phyloP scores from a whole-genome alignment of 805 yeast species.

The Lachancea dasiensis region DNA sequence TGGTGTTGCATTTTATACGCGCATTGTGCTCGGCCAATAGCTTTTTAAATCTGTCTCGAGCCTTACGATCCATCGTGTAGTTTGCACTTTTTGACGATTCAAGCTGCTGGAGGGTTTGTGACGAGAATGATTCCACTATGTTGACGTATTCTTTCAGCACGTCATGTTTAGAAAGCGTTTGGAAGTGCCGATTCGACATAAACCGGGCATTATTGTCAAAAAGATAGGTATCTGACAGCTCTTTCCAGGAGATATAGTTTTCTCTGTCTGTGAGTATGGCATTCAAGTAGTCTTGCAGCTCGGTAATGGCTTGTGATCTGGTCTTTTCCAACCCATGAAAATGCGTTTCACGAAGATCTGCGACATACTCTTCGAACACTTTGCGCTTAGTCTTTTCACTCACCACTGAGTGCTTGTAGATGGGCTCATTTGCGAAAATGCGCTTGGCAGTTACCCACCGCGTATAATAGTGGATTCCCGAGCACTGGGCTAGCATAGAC shows the following conservation, averaged over 20 bases:
- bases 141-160: constrained; percentile 40
- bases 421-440: constrained; percentile 57
- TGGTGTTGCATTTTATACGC: constrained; percentile 43
- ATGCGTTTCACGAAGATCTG: constrained; percentile 32
- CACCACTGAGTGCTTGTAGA: constrained; percentile 53
- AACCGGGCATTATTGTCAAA: constrained; percentile 45
- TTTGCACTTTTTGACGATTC: constrained; percentile 34
- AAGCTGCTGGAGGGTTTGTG: constrained; percentile 22
- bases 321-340: constrained; percentile 22
- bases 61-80: constrained; percentile 54
- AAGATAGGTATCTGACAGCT: constrained; percentile 18
- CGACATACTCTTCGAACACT: constrained; percentile 48
- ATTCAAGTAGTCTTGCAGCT: constrained; percentile 46
- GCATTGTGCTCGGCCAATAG: constrained; percentile 37
- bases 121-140: constrained; percentile 26
- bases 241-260: constrained; percentile 24
- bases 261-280: constrained; percentile 27
- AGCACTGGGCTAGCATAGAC: constrained; percentile 39
- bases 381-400: constrained; percentile 51
- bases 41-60: constrained; percentile 52
- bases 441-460: constrained; percentile 57
- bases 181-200: constrained; percentile 53
- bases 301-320: constrained; percentile 45
- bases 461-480: constrained; percentile 47
- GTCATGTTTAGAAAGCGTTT: constrained; percentile 50